These are phyloP conservation scores for Vigna radiata DNA, from an alignment of 306 rosid species.

Conservation along the genomic window DNA sequence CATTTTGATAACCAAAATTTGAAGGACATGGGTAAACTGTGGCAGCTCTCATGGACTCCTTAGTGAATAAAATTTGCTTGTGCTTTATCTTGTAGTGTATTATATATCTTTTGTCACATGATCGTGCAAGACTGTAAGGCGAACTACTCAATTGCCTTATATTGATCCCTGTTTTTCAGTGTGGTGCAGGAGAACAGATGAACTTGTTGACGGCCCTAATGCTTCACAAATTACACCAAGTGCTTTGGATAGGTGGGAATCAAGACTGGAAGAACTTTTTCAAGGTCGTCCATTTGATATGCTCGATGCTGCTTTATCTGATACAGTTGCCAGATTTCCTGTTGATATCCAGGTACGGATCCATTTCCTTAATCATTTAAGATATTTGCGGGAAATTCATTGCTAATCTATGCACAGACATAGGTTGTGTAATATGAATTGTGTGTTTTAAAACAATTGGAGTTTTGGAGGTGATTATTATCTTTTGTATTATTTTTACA, in stretches of 20 bases:
- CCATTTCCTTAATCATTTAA: slow-evolving; percentile 3
- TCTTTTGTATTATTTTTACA: neutral
- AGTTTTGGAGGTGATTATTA: neutral
- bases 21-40: neutral
- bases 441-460: neutral
- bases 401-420: neutral
- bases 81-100: slow-evolving; percentile 15
- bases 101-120: slow-evolving; percentile 21
- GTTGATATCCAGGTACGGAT: slow-evolving; percentile 63
- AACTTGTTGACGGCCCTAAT: slow-evolving; percentile 72
- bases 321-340: slow-evolving; percentile 60
- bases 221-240: slow-evolving; percentile 66
- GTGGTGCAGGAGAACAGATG: slow-evolving; percentile 74
- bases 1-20: neutral
- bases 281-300: slow-evolving; percentile 68
- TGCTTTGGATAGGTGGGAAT: slow-evolving; percentile 68
- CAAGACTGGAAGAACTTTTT: slow-evolving; percentile 65
- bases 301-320: slow-evolving; percentile 68
- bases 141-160: neutral
- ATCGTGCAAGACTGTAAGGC: neutral
- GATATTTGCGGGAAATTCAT: neutral
- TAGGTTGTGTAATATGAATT: neutral
- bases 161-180: slow-evolving; percentile 51
- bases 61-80: neutral
- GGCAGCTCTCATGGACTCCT: slow-evolving; percentile 7